phyloP scores from a whole-genome alignment of 768 basidiomycete species.

The Leccinum disarticulatum region DNA sequence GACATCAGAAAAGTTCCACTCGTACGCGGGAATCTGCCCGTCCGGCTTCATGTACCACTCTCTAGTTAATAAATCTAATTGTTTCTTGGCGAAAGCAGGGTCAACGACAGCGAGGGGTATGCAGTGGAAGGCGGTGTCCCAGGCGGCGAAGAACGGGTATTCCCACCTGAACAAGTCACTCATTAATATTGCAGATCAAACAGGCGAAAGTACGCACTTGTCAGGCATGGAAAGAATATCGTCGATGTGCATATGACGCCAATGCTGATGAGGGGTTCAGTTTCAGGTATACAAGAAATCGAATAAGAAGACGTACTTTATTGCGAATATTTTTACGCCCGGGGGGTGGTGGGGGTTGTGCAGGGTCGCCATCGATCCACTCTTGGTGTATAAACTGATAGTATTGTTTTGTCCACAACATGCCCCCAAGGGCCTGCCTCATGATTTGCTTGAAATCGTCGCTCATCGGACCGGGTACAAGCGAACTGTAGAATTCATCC shows the following conservation, averaged over 20 bases:
- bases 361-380: constrained; percentile 95
- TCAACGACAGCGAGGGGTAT: constrained; percentile 97
- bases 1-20: constrained; percentile 99
- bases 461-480: constrained; percentile 80
- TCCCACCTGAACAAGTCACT: constrained; percentile 67
- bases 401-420: constrained; percentile 99
- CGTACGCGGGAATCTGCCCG: constrained; percentile 97
- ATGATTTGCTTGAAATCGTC: constrained; percentile 95
- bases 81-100: constrained; percentile 94
- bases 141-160: constrained; percentile 98
- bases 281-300: background rate
- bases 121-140: constrained; percentile 99
- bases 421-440: constrained; percentile 93
- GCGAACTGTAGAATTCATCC: constrained; percentile 88
- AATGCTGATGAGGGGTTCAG: constrained; percentile 55
- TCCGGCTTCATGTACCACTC: constrained; percentile 99
- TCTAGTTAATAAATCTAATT: constrained; percentile 90
- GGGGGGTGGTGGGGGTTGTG: constrained; percentile 92
- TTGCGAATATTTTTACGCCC: constrained; percentile 85
- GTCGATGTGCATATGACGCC: constrained; percentile 93
- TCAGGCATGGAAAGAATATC: constrained; percentile 99
- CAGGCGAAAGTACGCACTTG: constrained; percentile 55
- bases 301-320: constrained; percentile 45
- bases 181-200: constrained; percentile 1
- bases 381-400: constrained; percentile 96